Base-by-base conservation (phyloP, 768 basidiomycete species). In the Stropharia rugosoannulata region DNA sequence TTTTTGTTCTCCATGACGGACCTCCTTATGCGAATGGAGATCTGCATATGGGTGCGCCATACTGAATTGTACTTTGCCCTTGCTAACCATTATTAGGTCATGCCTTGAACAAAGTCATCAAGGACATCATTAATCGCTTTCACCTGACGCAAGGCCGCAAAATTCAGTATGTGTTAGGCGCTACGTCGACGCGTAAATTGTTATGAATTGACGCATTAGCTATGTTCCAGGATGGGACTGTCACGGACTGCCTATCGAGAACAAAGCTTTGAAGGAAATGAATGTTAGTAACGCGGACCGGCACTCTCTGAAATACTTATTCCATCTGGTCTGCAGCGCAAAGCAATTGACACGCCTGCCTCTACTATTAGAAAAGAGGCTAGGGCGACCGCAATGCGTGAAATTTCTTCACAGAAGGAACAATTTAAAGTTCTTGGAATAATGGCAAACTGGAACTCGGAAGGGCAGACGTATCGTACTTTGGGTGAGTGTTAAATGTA, bases 141-240 rank as follows among this genome's bases (percentile, higher is more conserved):
- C 86, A 95, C 59, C 78, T 98, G 16, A 81, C 85, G 13, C 75
- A 81, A 40, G 95, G 96, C 7, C 73, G 82, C 58, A 81, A 82
- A 61, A 89, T 98, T 41, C 86, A 95, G 94, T 96, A 61, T 68
- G 89, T 51, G 3, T 19, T 58, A 19, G 6, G n/a, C 45, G 2
- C 43, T 18, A 48, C 27, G 4, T 29, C n/a, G 27, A 35, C 32
- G 15, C 25, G 4, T 9, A n/a, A 29, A 49, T 29, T 49, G 35
- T n/a, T 9, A 49, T 57, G 40, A 60, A 52, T 59, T 55, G 46
- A 53, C 49, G 53, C 50, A 38, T 40, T 55, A 98, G 96, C 64
- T 98, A 95, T 72, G 71, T 90, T 12, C 95, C 96, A 36, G 96
- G 96, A 9, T 99, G 94, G 93, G 96, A 99, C 65, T 98, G 96